A percentile compares a stretch with the other conserved stretches of the same genome.
phyloP scores from a whole-genome alignment of 75 land plant species.

The Adiantum capillusveneris region DNA sequence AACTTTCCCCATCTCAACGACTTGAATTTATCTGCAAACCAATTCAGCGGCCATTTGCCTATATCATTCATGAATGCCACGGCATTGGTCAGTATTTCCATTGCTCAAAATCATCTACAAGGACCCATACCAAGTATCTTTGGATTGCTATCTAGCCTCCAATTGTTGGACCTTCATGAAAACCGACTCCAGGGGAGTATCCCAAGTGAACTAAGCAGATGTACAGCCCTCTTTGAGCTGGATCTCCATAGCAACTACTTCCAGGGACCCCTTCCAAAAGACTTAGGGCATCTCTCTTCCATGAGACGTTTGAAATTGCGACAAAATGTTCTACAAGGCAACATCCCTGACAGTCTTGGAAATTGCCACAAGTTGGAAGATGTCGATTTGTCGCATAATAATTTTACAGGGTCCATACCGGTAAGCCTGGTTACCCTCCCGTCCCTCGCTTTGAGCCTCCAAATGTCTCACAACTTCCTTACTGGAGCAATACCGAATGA shows the following conservation, averaged over 20 bases:
- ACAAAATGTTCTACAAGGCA: too few relatives aligned
- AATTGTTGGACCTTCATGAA: slow-evolving; percentile 61
- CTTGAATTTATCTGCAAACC: too few relatives aligned
- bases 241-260: too few relatives aligned
- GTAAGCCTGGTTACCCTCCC: not conserved
- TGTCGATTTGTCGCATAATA: slow-evolving; percentile 31
- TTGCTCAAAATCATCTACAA: slow-evolving; percentile 64
- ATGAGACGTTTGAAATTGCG: too few relatives aligned
- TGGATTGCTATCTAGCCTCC: slow-evolving; percentile 56
- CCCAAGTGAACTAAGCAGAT: too few relatives aligned
- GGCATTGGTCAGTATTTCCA: slow-evolving; percentile 19
- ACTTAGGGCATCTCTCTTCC: too few relatives aligned
- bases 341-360: too few relatives aligned
- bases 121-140: slow-evolving; percentile 63
- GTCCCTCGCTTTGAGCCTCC: not conserved
- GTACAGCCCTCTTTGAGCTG: too few relatives aligned
- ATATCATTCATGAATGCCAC: too few relatives aligned
- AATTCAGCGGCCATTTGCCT: too few relatives aligned
- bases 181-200: slow-evolving; percentile 56
- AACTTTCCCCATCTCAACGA: too few relatives aligned
- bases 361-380: slow-evolving; percentile 9
- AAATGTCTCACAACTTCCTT: not conserved
- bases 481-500: not conserved
- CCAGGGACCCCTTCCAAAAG: too few relatives aligned
- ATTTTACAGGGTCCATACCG: slow-evolving; percentile 5